Conservation (phyloP, 345 rosid species). For the Cardamine resedifolia region DNA sequence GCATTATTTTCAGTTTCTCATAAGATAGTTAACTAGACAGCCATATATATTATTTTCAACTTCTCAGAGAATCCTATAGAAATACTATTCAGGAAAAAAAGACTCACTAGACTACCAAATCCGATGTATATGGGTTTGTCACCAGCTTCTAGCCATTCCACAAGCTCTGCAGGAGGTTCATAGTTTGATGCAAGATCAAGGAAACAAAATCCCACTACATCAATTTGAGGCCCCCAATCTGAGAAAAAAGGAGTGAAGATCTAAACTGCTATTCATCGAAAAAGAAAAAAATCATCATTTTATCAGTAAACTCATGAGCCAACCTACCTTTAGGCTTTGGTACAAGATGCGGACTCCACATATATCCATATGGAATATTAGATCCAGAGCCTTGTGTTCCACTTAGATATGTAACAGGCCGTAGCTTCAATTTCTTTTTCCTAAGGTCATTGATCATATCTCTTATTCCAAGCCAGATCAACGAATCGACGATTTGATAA, state of each 20-base stretch:
- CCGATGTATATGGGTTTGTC: slow-evolving; percentile 92
- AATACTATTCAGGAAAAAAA: slow-evolving; percentile 11
- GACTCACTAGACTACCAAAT: slow-evolving; percentile 97
- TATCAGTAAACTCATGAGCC: neutral
- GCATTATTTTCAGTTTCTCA: slow-evolving; percentile 11
- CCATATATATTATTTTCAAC: neutral
- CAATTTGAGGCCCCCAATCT: slow-evolving; percentile 98
- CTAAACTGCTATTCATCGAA: neutral
- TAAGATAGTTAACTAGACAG: neutral
- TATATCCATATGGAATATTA: slow-evolving; percentile 90
- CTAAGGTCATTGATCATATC: slow-evolving; percentile 95
- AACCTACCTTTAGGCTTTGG: slow-evolving; percentile 96
- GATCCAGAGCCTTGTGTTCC: slow-evolving; percentile 92
- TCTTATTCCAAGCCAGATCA: slow-evolving; percentile 98
- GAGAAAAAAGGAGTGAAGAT: slow-evolving; percentile 35
- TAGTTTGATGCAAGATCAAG: slow-evolving; percentile 98
- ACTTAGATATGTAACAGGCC: slow-evolving; percentile 98
- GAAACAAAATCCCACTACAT: slow-evolving; percentile 97
- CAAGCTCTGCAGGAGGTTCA: slow-evolving; percentile 87
- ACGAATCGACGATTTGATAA: slow-evolving; percentile 92
- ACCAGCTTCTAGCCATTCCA: slow-evolving; percentile 92
- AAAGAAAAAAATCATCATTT: neutral
- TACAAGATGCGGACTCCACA: slow-evolving; percentile 99
- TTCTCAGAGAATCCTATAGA: neutral
- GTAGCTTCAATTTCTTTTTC: slow-evolving; percentile 84